Percentiles rank a stretch among this genome's conserved stretches.
Evolutionary conservation across 352 stramenopile species (phyloP).

Genomic region (Blastocystis sp.): DNA sequence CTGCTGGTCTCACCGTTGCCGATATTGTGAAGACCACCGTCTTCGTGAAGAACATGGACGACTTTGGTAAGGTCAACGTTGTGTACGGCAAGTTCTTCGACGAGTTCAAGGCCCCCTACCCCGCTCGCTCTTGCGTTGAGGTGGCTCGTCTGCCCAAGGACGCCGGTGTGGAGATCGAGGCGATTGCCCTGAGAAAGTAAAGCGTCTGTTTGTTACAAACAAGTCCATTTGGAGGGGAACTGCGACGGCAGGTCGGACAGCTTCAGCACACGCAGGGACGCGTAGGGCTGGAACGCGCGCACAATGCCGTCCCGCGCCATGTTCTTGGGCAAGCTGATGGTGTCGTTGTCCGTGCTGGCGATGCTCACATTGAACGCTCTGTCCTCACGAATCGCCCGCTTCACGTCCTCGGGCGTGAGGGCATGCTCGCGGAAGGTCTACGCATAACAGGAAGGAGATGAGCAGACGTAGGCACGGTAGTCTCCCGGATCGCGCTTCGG

Average conservation of each 20-base stretch:
- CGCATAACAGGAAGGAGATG: not conserved
- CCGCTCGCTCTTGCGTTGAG: slow-evolving; percentile 69
- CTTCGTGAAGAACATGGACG: slow-evolving; percentile 69
- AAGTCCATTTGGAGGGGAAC: slow-evolving; percentile 35
- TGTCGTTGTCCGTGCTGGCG: not conserved
- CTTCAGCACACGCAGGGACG: slow-evolving; percentile 52
- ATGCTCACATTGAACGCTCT: not conserved
- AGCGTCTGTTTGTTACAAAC: slow-evolving; percentile 58
- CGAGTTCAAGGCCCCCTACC: slow-evolving; percentile 59
- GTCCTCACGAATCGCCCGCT: not conserved
- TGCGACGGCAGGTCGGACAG: slow-evolving; percentile 5
- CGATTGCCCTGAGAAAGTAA: slow-evolving; percentile 68
- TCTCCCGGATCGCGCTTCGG: slow-evolving; percentile 4
- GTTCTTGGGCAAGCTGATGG: not conserved
- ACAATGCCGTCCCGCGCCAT: not conserved
- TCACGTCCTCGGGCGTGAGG: slow-evolving; percentile 20
- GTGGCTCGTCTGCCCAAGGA: slow-evolving; percentile 70
- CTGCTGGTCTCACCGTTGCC: slow-evolving; percentile 50
- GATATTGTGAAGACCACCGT: slow-evolving; percentile 70
- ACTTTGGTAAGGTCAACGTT: slow-evolving; percentile 66
- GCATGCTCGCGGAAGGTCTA: slow-evolving; percentile 32
- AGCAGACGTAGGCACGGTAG: slow-evolving; percentile 15
- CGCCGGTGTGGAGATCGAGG: slow-evolving; percentile 62
- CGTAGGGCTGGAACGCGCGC: not conserved
- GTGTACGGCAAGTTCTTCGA: slow-evolving; percentile 67